Evolutionary conservation across 169 alveolate genomes (phyloP).

Genomic region (Perkinsus olseni): DNA sequence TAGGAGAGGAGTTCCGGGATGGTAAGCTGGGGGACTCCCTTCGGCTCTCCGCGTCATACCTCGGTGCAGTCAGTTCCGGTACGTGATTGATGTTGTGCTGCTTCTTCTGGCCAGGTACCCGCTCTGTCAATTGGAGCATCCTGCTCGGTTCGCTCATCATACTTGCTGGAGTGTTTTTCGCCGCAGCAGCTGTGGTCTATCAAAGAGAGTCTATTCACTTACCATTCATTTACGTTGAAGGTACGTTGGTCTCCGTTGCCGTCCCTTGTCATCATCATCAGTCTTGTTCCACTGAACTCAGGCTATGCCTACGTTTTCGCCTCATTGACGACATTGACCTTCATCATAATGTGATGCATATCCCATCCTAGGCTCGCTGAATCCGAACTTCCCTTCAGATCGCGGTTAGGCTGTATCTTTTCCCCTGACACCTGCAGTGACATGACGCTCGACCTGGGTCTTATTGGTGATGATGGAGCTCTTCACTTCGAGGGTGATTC

Average conservation of each 20-base stretch:
- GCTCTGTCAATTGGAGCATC: background rate
- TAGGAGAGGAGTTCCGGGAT: background rate
- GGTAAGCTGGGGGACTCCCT: background rate
- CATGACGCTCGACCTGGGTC: background rate
- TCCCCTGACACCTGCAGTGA: background rate
- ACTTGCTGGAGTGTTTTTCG: background rate
- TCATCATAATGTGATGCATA: background rate
- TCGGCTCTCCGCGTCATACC: too few species aligned
- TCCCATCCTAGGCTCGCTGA: background rate
- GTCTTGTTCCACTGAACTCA: background rate
- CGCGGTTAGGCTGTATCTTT: background rate
- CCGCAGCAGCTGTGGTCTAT: background rate
- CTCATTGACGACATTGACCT: background rate
- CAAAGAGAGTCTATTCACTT: background rate
- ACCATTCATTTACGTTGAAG: background rate
- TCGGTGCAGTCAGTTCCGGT: too few species aligned
- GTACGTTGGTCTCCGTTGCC: background rate
- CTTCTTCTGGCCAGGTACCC: background rate
- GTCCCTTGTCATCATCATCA: background rate
- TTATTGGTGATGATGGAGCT: background rate
- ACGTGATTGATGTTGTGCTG: too few species aligned
- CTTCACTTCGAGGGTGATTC: background rate
- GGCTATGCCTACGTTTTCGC: background rate
- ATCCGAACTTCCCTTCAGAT: background rate
- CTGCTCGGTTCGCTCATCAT: background rate